These are phyloP conservation scores for Atkinsonella texensis DNA, from an alignment of 2,329 filamentous ascomycete species.

Conservation along the genomic window DNA sequence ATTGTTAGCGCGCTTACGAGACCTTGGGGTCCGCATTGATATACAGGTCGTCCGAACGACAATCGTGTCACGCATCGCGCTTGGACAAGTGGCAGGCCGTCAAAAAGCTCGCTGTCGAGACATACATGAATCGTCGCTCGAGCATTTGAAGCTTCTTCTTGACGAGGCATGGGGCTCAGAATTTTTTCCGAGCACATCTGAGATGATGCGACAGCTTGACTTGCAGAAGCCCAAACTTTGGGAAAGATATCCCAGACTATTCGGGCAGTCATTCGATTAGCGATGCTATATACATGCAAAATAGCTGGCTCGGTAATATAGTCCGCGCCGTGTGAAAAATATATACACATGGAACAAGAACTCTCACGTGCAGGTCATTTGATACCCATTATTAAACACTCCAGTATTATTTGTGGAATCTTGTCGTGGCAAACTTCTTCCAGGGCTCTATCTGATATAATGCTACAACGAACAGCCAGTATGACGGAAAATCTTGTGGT, in stretches of 20 bases:
- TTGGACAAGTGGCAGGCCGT: slow-evolving; percentile 17
- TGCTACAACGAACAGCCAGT: too few species aligned
- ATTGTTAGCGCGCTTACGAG: slow-evolving; percentile 21
- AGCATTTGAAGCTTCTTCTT: slow-evolving; percentile 19
- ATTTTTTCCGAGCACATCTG: slow-evolving; percentile 14
- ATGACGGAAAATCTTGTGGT: neutral
- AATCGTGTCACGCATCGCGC: slow-evolving; percentile 18
- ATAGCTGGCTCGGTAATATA: neutral
- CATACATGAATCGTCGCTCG: slow-evolving; percentile 17
- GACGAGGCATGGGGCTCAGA: slow-evolving; percentile 23
- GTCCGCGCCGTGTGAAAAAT: too few species aligned
- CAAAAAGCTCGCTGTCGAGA: slow-evolving; percentile 18
- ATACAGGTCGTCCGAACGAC: slow-evolving; percentile 17
- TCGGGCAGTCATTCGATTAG: slow-evolving; percentile 16
- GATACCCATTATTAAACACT: too few species aligned
- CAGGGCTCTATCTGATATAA: too few species aligned
- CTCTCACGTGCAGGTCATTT: too few species aligned
- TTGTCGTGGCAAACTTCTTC: too few species aligned
- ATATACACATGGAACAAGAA: too few species aligned
- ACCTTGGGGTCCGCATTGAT: slow-evolving; percentile 24
- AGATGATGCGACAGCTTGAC: slow-evolving; percentile 17
- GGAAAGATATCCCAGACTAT: slow-evolving; percentile 18
- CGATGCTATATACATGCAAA: neutral
- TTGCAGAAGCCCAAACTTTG: slow-evolving; percentile 18
- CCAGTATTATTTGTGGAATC: too few species aligned